Evolutionary conservation across 1,284 basidiomycete species (phyloP).

Genomic region (Apiotrichum mycotoxinovorans): DNA sequence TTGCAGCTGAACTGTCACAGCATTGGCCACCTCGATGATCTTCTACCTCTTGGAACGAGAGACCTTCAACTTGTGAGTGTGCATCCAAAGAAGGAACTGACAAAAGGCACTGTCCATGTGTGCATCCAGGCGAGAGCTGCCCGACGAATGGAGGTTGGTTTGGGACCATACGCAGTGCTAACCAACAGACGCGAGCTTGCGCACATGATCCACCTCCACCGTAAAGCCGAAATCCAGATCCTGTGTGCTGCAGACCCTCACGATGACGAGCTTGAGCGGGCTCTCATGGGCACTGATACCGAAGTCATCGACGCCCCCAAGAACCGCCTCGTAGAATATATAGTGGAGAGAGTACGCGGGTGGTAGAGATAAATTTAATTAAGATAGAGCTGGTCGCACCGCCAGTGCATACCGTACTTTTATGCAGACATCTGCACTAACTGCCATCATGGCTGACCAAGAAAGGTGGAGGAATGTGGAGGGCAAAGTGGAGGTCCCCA

Average conservation of each 20-base stretch:
- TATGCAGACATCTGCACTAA: too few species aligned
- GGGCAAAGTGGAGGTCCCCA: too few species aligned
- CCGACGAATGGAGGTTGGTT: conserved; percentile 15
- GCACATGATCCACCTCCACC: conserved; percentile 68
- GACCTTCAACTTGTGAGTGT: conserved; percentile 67
- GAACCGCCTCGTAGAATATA: conserved; percentile 21
- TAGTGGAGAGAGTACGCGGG: conserved; percentile 7
- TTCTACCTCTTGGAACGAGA: conserved; percentile 65
- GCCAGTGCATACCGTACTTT: neutral
- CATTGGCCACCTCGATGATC: conserved; percentile 55
- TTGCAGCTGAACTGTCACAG: conserved; percentile 53
- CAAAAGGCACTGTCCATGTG: conserved; percentile 11
- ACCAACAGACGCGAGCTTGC: conserved; percentile 63
- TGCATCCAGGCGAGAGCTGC: neutral
- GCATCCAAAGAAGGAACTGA: neutral
- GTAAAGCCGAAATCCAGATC: conserved; percentile 86
- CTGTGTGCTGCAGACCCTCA: conserved; percentile 42
- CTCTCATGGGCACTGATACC: neutral
- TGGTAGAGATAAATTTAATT: neutral
- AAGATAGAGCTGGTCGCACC: too few species aligned
- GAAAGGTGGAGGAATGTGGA: too few species aligned
- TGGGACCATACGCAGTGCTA: neutral
- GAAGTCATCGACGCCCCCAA: neutral
- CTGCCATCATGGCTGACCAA: too few species aligned
- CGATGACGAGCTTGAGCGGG: neutral